Base-by-base conservation (phyloP, 1,284 basidiomycete genomes). In the Sporisorium scitamineum region DNA sequence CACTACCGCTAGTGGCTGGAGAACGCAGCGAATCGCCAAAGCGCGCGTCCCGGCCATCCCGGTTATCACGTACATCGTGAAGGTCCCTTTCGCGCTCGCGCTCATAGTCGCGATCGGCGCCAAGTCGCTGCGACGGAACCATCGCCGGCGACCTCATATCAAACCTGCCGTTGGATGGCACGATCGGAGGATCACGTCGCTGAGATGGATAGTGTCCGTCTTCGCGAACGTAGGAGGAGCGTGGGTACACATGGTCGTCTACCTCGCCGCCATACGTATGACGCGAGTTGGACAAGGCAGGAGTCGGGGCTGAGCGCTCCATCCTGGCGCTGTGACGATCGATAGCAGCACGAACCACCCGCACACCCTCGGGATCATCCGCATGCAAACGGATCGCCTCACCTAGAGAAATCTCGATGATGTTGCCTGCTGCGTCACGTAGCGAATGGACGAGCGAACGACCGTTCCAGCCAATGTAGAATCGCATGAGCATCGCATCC, bases 401-500 rank as follows among this genome's bases (percentile, higher is more conserved):
- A 47, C 80, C 81, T 1, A 82, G 64, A 16, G 72, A 44, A 11
- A 82, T 29, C 56, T 82, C 80, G 44, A 69, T 54, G 22, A 78
- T 52, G 39, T 27, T 45, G n/a, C 71, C 75, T 10, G 52, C 13
- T 7, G 61, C 34, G 39, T 80, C 77, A 34, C 69, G 70, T 18
- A 77, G 58, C 0, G 82, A 75, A 39, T 80, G 83, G 2, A 85
- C 73, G 26, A 85, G 73, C n/a, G 59, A 60, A n/a, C 74, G 68
- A 13, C 84, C 84, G 51, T 84, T 79, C 83, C 83, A 85, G 26
- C 76, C 84, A 34, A 85, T 55, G 59, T 77, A 78, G 70, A 78
- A 84, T 24, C 66, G 68, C 62, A 77, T 57, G 22, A 85, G 80
- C 84, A 85, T 83, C 27, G 78, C 65, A 48, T 85, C 83, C 20